phyloP scores from a whole-genome alignment of 306 rosid species.

The Quercus bicolor region DNA sequence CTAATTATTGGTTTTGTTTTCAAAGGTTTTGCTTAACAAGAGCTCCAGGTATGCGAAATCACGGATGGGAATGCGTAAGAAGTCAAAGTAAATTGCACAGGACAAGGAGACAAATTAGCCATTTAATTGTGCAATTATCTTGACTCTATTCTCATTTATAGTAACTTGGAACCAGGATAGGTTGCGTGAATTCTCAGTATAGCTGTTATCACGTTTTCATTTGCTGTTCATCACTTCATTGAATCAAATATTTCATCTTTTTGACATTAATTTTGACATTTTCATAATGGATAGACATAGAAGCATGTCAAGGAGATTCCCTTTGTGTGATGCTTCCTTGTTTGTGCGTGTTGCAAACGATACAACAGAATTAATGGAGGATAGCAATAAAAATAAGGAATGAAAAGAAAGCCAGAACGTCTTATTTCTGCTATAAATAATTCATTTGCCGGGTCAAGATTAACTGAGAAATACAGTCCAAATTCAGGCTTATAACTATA shows the following conservation, averaged over 20 bases:
- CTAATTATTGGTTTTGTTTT: neutral
- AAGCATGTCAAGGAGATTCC: neutral
- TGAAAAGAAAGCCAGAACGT: neutral
- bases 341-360: neutral
- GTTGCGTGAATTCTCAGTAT: neutral
- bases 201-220: neutral
- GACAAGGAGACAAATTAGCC: neutral
- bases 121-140: neutral
- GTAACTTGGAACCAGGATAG: neutral
- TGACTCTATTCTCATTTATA: neutral
- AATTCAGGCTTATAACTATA: too few relatives aligned
- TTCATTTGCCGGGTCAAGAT: too few relatives aligned
- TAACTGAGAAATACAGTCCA: too few relatives aligned
- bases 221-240: neutral
- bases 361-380: neutral
- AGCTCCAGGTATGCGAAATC: constrained; percentile 77
- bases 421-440: too few relatives aligned
- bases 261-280: neutral
- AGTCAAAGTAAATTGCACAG: constrained; percentile 40
- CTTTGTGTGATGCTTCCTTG: neutral
- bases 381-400: too few relatives aligned
- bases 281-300: too few relatives aligned
- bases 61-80: constrained; percentile 93
- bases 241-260: neutral
- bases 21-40: constrained; percentile 45